Evolutionary conservation across 176 grass and related monocot genomes (phyloP).

Genomic region (Oryza glaberrima): DNA sequence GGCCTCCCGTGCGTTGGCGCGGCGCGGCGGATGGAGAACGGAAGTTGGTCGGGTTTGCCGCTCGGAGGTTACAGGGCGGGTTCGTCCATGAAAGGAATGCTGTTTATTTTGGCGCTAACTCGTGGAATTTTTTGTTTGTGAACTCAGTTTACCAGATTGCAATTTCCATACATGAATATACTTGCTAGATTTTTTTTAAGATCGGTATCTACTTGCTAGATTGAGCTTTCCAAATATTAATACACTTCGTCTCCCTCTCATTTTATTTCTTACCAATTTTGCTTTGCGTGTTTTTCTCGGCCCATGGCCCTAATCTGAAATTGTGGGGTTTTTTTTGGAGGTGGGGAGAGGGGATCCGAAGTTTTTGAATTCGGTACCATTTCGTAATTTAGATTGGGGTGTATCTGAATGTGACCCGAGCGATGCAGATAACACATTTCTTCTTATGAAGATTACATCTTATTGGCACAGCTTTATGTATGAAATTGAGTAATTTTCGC

Average conservation of each 20-base stretch:
- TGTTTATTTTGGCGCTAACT: background rate
- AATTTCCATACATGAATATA: background rate
- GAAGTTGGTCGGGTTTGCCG: constrained; percentile 19
- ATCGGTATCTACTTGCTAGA: background rate
- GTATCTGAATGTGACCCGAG: background rate
- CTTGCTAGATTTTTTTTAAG: background rate
- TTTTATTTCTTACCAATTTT: background rate
- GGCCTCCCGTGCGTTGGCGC: background rate
- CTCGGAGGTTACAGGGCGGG: background rate
- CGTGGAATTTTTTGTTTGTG: background rate
- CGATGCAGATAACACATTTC: background rate
- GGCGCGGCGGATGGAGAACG: background rate
- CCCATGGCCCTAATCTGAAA: background rate
- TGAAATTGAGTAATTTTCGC: background rate
- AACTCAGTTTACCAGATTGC: background rate
- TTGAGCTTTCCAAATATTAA: background rate
- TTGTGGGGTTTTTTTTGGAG: background rate
- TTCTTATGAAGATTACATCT: background rate
- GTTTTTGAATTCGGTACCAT: background rate
- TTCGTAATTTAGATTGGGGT: background rate
- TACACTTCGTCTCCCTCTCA: background rate
- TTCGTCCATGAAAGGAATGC: constrained; percentile 29
- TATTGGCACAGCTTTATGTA: background rate
- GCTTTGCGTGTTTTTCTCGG: background rate
- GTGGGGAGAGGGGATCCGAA: background rate